phyloP scores from a whole-genome alignment of 139 green algal genomes.

The Diplosphaera chodatii region DNA sequence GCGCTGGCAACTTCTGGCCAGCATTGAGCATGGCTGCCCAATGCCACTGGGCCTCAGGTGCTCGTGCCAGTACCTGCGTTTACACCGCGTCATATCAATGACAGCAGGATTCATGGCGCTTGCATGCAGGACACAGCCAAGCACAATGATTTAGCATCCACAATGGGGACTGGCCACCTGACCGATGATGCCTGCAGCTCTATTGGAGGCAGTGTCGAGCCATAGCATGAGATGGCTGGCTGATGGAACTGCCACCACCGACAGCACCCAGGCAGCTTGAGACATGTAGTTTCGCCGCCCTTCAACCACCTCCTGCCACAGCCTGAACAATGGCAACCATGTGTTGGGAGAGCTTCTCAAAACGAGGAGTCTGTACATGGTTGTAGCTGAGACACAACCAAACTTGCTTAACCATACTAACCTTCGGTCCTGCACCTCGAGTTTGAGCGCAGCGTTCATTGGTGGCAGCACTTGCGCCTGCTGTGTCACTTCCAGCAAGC shows the following conservation, averaged over 20 bases:
- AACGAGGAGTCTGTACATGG: no score
- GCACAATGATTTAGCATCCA: no score
- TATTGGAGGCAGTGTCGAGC: not conserved
- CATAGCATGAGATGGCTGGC: not conserved
- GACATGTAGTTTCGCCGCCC: not conserved
- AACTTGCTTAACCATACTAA: no score
- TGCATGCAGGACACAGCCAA: no score
- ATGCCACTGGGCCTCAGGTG: no score
- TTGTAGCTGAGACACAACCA: no score
- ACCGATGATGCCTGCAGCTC: not conserved
- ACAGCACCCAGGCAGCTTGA: not conserved
- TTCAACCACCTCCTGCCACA: not conserved
- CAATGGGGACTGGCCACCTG: no score
- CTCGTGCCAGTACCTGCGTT: no score
- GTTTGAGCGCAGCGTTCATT: not conserved
- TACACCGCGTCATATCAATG: no score
- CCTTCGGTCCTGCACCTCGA: not conserved
- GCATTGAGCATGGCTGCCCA: not conserved
- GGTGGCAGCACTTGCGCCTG: not conserved
- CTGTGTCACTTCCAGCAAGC: not conserved
- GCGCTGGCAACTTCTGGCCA: not conserved
- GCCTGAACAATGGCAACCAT: not conserved
- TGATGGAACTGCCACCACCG: not conserved
- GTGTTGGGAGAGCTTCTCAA: no score
- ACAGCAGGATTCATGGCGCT: no score